A percentile compares a stretch with the other conserved stretches of the same genome.
phyloP scores from a whole-genome alignment of 208 protist species.

The Wallacemonas sp. region DNA sequence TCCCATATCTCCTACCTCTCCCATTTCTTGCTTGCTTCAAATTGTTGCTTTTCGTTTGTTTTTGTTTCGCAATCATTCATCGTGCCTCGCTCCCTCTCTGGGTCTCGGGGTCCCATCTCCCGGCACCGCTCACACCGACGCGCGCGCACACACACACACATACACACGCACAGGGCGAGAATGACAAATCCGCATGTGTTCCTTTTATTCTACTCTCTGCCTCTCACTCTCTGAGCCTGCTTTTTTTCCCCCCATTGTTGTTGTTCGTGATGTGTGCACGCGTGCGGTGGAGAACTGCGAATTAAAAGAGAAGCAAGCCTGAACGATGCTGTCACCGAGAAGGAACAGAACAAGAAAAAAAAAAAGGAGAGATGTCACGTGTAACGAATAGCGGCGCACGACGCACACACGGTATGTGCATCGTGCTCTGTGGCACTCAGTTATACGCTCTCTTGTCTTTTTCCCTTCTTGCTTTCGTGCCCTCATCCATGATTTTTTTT shows the following conservation, averaged over 20 bases:
- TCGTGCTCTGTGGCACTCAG: background rate
- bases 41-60: slow-evolving; percentile 6
- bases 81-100: background rate
- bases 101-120: background rate
- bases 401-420: background rate
- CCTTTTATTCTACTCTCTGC: too few species aligned
- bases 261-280: too few species aligned
- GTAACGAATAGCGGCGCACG: background rate
- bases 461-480: background rate
- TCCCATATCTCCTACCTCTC: background rate
- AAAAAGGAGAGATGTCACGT: background rate
- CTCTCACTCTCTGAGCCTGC: too few species aligned
- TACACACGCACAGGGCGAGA: too few species aligned
- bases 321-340: background rate
- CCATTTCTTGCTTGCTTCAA: slow-evolving; percentile 8
- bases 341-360: background rate
- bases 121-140: too few species aligned
- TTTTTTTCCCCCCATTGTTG: too few species aligned
- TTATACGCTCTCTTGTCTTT: background rate
- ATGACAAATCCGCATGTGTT: too few species aligned
- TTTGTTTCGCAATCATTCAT: background rate
- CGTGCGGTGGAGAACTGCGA: background rate
- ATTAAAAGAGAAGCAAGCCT: background rate
- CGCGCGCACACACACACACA: too few species aligned
- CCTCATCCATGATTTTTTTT: too few species aligned